phyloP scores from a whole-genome alignment of 495 filamentous ascomycete species.

The Neurospora tetraspora region DNA sequence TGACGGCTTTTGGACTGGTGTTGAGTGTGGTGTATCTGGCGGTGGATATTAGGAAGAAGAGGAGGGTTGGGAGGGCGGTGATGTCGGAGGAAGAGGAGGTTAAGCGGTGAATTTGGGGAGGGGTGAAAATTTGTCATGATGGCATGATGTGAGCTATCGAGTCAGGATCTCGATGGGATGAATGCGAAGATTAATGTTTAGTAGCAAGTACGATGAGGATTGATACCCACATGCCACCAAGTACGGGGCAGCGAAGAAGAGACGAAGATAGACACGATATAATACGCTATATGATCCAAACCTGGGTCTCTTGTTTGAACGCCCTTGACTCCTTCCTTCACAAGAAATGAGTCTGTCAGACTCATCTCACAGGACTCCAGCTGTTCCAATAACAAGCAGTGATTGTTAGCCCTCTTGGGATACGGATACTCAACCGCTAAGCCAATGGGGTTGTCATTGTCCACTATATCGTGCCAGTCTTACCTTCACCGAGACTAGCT shows the following conservation, averaged over 20 bases:
- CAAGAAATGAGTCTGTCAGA: neutral
- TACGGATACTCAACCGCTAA: neutral
- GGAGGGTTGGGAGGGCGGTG: neutral
- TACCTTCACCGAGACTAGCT: neutral
- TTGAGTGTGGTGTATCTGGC: slow-evolving; percentile 8
- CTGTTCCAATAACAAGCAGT: neutral
- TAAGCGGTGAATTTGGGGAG: neutral
- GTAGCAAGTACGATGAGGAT: neutral
- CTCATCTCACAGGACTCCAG: neutral
- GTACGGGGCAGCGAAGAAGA: neutral
- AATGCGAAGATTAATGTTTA: neutral
- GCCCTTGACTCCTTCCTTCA: neutral
- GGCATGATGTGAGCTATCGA: neutral
- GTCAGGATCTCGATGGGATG: neutral
- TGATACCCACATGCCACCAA: neutral
- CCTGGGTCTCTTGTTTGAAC: neutral
- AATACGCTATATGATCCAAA: neutral
- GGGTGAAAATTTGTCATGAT: neutral
- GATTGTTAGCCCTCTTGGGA: neutral
- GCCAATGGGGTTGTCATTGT: neutral
- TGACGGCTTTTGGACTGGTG: slow-evolving; percentile 20
- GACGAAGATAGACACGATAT: neutral
- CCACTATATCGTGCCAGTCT: neutral
- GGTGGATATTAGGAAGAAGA: neutral
- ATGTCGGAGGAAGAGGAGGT: neutral